Conservation (phyloP, 768 basidiomycete species). For the Tephrocybe sp. region DNA sequence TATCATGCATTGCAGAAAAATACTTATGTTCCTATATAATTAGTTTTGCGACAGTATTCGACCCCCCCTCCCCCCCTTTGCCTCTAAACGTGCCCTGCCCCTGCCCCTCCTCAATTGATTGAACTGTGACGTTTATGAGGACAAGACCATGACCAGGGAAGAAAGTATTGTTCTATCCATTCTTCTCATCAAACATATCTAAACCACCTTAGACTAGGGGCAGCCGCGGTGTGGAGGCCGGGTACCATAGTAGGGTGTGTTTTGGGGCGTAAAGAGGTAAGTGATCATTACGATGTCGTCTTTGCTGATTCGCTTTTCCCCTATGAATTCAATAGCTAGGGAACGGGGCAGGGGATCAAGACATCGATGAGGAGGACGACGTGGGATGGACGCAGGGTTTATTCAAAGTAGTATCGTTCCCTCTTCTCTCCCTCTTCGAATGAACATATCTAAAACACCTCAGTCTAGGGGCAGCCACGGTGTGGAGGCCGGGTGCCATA, state of each 20-base stretch:
- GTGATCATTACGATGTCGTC: constrained; percentile 1
- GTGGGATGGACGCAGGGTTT: too few species aligned
- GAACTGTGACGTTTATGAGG: too few species aligned
- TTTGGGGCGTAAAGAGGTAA: not conserved
- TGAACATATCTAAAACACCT: not conserved
- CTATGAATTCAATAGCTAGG: not conserved
- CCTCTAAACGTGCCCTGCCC: too few species aligned
- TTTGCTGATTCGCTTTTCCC: constrained; percentile 1
- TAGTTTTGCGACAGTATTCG: too few species aligned
- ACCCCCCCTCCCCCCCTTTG: too few species aligned
- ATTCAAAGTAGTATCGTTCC: not conserved
- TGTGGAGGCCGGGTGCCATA: constrained; percentile 3
- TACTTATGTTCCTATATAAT: too few species aligned
- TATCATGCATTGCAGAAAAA: too few species aligned
- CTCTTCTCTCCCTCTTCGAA: not conserved
- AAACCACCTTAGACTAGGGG: not conserved
- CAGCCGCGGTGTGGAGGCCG: constrained; percentile 7
- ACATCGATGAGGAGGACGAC: too few species aligned
- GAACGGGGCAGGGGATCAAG: not conserved
- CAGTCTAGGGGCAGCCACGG: constrained; percentile 3
- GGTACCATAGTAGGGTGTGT: not conserved
- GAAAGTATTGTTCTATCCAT: not conserved
- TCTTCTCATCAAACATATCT: not conserved
- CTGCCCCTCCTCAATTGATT: not conserved
- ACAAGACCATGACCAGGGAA: not conserved